Evolutionary conservation across 2,329 filamentous ascomycete genomes (phyloP).

Genomic region (Colletotrichum abscissum): DNA sequence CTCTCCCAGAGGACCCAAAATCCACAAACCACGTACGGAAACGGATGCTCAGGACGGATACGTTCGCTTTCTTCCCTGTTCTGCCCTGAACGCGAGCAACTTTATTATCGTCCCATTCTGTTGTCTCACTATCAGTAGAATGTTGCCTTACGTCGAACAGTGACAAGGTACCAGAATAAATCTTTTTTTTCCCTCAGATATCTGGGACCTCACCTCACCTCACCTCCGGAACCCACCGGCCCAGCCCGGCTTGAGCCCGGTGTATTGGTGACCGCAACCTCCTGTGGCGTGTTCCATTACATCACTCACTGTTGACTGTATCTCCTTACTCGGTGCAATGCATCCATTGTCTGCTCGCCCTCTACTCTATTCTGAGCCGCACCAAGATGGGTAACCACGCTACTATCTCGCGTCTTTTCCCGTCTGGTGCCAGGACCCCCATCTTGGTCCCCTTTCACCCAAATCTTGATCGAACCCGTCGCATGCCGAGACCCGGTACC

Average conservation of each 20-base stretch:
- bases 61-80: not conserved
- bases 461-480: not conserved
- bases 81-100: not conserved
- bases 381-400: not conserved
- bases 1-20: not conserved
- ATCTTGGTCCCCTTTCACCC: not conserved
- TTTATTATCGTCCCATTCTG: not conserved
- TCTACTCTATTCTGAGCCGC: not conserved
- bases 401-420: not conserved
- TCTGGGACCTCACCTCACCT: not conserved
- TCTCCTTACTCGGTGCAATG: not conserved
- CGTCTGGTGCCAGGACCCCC: not conserved
- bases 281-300: constrained; percentile 29
- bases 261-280: constrained; percentile 24
- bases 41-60: not conserved
- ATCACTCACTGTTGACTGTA: constrained; percentile 9
- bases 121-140: not conserved
- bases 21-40: not conserved
- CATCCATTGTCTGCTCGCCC: not conserved
- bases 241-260: constrained; percentile 15
- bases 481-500: constrained; percentile 5
- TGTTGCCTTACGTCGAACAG: not conserved
- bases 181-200: not conserved
- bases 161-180: not conserved
- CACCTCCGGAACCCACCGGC: not conserved